Conservation (phyloP, 352 stramenopile genomes). For the Phytophthora pinifolia region DNA sequence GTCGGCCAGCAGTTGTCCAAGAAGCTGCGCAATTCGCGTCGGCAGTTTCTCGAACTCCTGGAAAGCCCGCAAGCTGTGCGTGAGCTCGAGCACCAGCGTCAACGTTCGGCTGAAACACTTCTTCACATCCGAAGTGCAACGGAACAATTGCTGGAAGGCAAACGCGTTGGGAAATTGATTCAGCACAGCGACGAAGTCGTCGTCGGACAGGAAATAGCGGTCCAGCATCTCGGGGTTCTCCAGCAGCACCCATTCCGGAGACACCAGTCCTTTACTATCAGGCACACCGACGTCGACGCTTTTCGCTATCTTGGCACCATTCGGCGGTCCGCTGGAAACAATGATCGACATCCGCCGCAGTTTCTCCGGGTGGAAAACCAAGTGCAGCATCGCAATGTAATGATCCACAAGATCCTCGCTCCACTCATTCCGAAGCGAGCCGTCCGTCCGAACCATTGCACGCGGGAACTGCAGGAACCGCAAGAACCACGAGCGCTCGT, state of each 20-base stretch:
- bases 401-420: conserved; percentile 83
- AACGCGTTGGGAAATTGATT: conserved; percentile 88
- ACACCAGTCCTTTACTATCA: conserved; percentile 44
- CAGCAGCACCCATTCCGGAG: conserved; percentile 79
- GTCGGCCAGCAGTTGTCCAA: conserved; percentile 62
- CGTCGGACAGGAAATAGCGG: conserved; percentile 78
- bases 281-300: conserved; percentile 24
- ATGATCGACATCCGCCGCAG: conserved; percentile 68
- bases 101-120: conserved; percentile 78
- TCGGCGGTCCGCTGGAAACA: conserved; percentile 60
- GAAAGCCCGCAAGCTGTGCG: conserved; percentile 63
- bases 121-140: conserved; percentile 69
- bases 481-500: conserved; percentile 81
- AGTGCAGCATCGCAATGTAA: conserved; percentile 84
- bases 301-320: conserved; percentile 28
- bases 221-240: conserved; percentile 84
- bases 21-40: conserved; percentile 62
- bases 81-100: conserved; percentile 76
- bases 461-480: conserved; percentile 82
- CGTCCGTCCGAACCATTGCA: conserved; percentile 55
- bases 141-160: conserved; percentile 76
- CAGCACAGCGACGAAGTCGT: conserved; percentile 81
- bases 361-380: conserved; percentile 87
- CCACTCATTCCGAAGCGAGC: conserved; percentile 63
- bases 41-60: conserved; percentile 86